Evolutionary conservation across 306 rosid species (phyloP).

Genomic region (Lathyrus aphaca): DNA sequence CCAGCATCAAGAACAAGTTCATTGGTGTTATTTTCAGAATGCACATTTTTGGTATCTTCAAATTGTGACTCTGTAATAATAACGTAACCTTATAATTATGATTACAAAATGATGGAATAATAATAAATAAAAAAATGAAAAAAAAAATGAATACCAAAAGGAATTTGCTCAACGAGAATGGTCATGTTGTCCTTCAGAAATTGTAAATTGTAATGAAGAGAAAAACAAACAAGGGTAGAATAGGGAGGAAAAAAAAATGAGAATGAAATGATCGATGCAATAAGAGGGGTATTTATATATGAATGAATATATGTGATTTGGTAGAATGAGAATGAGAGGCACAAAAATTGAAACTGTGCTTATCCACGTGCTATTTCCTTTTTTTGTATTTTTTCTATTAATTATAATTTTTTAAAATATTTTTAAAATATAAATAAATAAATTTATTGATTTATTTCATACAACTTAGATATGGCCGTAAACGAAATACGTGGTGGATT

Average conservation of each 20-base stretch:
- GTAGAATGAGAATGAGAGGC: constrained; percentile 21
- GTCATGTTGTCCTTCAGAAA: constrained; percentile 47
- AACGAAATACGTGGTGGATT: too few relatives aligned
- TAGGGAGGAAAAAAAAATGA: neutral
- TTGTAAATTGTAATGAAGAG: neutral
- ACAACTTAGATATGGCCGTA: too few relatives aligned
- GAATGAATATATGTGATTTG: constrained; percentile 53
- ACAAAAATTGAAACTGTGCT: neutral
- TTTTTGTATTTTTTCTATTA: too few relatives aligned
- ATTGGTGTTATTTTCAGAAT: constrained; percentile 41
- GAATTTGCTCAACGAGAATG: constrained; percentile 55
- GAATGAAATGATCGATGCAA: constrained; percentile 5
- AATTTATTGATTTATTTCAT: too few relatives aligned
- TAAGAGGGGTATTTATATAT: constrained; percentile 46
- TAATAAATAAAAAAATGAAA: neutral
- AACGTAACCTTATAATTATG: neutral
- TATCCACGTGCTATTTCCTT: constrained; percentile 6
- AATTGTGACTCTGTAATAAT: constrained; percentile 41
- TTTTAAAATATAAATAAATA: too few relatives aligned
- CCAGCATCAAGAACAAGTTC: constrained; percentile 66
- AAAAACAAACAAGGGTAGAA: neutral
- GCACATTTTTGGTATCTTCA: constrained; percentile 39
- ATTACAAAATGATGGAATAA: neutral
- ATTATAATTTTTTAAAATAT: too few relatives aligned
- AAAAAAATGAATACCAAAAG: constrained; percentile 44